Percentiles rank a stretch among this genome's conserved stretches.
phyloP scores from a whole-genome alignment of 257 asterid genomes.

The Solanum paucissectum region DNA sequence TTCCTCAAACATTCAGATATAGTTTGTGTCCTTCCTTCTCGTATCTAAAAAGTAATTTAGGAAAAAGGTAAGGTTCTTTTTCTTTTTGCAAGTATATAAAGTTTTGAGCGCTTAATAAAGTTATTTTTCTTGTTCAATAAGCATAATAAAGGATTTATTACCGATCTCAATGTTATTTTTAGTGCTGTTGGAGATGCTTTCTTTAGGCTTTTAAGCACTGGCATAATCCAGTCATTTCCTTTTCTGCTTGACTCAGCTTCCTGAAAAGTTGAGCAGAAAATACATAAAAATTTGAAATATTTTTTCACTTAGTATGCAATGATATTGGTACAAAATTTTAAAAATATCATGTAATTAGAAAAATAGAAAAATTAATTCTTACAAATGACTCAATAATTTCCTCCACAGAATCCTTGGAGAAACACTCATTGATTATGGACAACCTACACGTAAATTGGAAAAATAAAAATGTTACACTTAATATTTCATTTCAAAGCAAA shows the following conservation, averaged over 20 bases:
- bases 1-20: conserved; percentile 62
- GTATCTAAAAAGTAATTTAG: conserved; percentile 26
- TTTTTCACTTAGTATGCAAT: no score
- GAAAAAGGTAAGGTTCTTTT: background rate
- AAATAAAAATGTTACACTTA: background rate
- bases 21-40: conserved; percentile 67
- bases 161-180: background rate
- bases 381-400: background rate
- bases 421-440: background rate
- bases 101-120: background rate
- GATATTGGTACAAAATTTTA: no score
- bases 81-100: background rate
- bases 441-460: background rate
- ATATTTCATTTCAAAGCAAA: background rate
- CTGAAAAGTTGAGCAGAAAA: background rate
- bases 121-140: no score
- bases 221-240: background rate
- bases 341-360: background rate
- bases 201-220: background rate
- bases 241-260: background rate
- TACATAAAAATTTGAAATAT: no score
- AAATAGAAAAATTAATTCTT: background rate
- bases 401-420: background rate
- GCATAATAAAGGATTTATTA: background rate
- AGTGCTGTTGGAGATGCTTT: background rate